Evolutionary conservation across 2,329 filamentous ascomycete species (phyloP).

Genomic region (Ophiostoma perfectum): DNA sequence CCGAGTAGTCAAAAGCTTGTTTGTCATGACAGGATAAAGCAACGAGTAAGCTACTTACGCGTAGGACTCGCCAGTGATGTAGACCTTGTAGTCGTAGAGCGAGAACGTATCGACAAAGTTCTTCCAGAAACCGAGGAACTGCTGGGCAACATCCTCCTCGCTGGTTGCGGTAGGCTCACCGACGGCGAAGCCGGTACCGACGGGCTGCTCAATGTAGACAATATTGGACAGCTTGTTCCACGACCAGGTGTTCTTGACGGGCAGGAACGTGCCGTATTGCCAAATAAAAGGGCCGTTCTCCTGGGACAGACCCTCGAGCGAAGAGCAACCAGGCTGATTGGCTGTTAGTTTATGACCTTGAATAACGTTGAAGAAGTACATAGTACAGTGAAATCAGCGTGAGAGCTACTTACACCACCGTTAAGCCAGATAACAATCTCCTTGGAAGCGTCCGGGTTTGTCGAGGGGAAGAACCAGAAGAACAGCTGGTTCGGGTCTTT

Average conservation of each 20-base stretch:
- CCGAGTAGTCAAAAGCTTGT: no score
- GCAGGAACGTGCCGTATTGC: conserved; percentile 63
- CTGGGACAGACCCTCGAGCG: conserved; percentile 63
- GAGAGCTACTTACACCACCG: conserved; percentile 39
- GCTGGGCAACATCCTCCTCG: conserved; percentile 61
- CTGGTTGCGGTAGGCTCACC: conserved; percentile 59
- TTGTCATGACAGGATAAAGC: no score
- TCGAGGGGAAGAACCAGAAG: conserved; percentile 63
- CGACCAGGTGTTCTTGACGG: conserved; percentile 62
- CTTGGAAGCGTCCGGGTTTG: conserved; percentile 44
- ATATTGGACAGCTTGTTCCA: conserved; percentile 74
- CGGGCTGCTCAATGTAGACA: conserved; percentile 67
- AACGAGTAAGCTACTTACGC: conserved; percentile 35
- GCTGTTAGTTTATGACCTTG: no score
- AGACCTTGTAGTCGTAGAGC: conserved; percentile 64
- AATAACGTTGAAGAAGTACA: no score
- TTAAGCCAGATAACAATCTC: conserved; percentile 61
- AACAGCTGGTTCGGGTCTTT: conserved; percentile 48
- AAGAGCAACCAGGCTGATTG: conserved; percentile 50
- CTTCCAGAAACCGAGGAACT: conserved; percentile 74
- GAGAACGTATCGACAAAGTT: conserved; percentile 68
- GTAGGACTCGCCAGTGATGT: conserved; percentile 68
- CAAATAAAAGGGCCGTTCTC: conserved; percentile 72
- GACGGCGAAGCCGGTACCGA: conserved; percentile 62
- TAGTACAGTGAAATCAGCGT: background rate